Evolutionary conservation across 2,329 filamentous ascomycete species (phyloP).

Genomic region (Verticillium nonalfalfae): DNA sequence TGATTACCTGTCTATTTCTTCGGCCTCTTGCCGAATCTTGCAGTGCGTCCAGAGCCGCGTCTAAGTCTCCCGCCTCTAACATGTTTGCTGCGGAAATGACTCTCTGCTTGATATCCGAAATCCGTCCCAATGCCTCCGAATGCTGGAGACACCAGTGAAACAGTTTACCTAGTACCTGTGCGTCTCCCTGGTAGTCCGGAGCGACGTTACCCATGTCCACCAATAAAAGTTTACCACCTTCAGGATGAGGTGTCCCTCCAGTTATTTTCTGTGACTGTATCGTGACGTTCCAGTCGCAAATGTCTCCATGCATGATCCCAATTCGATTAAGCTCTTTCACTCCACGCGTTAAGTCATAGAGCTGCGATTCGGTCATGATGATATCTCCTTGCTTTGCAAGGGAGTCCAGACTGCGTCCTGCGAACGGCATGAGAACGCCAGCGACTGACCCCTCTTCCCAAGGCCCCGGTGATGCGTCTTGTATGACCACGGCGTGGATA

Average conservation of each 20-base stretch:
- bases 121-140: neutral
- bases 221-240: neutral
- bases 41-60: neutral
- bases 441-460: constrained; percentile 7
- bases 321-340: constrained; percentile 1
- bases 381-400: neutral
- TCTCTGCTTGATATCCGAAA: neutral
- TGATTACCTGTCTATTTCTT: neutral
- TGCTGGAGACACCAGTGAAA: constrained; percentile 4
- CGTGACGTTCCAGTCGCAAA: constrained; percentile 4
- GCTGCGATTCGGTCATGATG: constrained; percentile 1
- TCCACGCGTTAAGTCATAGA: neutral
- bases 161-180: constrained; percentile 1
- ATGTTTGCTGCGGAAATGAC: neutral
- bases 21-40: neutral
- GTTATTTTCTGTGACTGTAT: neutral
- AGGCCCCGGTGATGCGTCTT: constrained; percentile 1
- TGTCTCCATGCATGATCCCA: constrained; percentile 3
- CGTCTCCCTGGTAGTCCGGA: constrained; percentile 4
- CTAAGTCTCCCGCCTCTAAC: neutral
- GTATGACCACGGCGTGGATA: constrained; percentile 9
- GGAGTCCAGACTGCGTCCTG: constrained; percentile 1
- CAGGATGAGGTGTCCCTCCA: neutral
- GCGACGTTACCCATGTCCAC: constrained; percentile 4
- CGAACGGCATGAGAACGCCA: constrained; percentile 1